Conservation (phyloP, 257 asterid species). For the Verbascum thapsus region DNA sequence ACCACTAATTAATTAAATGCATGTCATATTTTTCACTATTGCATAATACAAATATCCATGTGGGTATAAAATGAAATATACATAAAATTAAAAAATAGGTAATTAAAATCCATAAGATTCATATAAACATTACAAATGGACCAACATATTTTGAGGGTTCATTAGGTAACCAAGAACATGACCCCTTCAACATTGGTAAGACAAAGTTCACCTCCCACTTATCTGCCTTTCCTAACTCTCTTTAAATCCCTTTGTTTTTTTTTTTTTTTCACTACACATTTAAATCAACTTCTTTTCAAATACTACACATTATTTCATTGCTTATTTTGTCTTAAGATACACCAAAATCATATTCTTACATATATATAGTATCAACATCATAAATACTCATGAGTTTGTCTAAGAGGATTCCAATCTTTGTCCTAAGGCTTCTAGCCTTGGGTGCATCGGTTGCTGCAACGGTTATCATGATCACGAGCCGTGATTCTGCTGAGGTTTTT, state of each 20-base stretch:
- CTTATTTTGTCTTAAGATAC: too few relatives aligned
- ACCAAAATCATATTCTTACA: background rate
- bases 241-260: too few relatives aligned
- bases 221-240: too few relatives aligned
- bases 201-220: too few relatives aligned
- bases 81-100: too few relatives aligned
- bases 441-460: slow-evolving; percentile 59
- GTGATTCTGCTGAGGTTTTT: slow-evolving; percentile 59
- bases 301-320: background rate
- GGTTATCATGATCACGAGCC: slow-evolving; percentile 63
- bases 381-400: background rate
- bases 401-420: slow-evolving; percentile 44
- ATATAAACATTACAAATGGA: background rate
- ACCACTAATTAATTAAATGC: too few relatives aligned
- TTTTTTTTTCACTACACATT: too few relatives aligned
- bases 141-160: background rate
- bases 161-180: slow-evolving; percentile 1
- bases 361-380: too few relatives aligned
- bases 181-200: too few relatives aligned
- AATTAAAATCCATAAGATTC: background rate
- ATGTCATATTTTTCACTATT: too few relatives aligned
- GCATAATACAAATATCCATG: too few relatives aligned
- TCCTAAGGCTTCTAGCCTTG: slow-evolving; percentile 74
- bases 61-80: too few relatives aligned
- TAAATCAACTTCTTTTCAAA: background rate